A percentile compares a stretch with the other conserved stretches of the same genome.
phyloP scores from a whole-genome alignment of 768 basidiomycete genomes.

The Rhodotorula diobovata region DNA sequence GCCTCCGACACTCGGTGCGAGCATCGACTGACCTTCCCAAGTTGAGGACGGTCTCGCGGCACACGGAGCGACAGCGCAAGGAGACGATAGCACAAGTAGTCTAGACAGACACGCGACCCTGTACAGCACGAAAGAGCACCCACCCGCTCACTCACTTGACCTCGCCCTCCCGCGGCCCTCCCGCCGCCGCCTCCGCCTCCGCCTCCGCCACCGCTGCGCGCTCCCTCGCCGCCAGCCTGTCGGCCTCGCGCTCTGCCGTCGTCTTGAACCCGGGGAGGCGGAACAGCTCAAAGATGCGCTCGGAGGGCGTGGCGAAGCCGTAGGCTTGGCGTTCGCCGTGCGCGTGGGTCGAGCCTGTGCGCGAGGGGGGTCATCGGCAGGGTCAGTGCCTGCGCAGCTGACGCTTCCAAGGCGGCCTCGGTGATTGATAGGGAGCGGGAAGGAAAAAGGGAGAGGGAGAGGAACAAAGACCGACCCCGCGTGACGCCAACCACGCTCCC shows the following conservation, averaged over 20 bases:
- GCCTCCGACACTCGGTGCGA: slow-evolving; percentile 12
- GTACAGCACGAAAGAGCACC: too few species aligned
- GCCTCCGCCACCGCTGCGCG: background rate
- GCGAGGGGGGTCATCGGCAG: background rate
- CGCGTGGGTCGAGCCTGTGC: slow-evolving; percentile 19
- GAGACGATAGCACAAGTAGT: too few species aligned
- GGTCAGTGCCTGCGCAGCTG: too few species aligned
- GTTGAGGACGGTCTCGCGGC: too few species aligned
- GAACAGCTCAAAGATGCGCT: slow-evolving; percentile 37
- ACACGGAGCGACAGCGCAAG: too few species aligned
- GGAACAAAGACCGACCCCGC: slow-evolving; percentile 51
- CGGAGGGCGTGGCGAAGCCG: slow-evolving; percentile 34
- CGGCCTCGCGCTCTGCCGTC: background rate
- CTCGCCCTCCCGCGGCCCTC: background rate
- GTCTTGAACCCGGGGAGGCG: slow-evolving; percentile 29
- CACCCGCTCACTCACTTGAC: too few species aligned
- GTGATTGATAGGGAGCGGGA: too few species aligned
- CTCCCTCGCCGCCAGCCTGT: background rate
- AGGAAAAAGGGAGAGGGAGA: background rate
- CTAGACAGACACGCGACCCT: background rate
- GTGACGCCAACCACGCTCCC: slow-evolving; percentile 65
- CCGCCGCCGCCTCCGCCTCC: background rate
- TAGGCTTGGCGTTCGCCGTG: slow-evolving; percentile 21
- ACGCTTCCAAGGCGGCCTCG: too few species aligned
- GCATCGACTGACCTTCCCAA: too few species aligned